Conservation (phyloP, 2,329 filamentous ascomycete genomes). For the Massarina eburnea region DNA sequence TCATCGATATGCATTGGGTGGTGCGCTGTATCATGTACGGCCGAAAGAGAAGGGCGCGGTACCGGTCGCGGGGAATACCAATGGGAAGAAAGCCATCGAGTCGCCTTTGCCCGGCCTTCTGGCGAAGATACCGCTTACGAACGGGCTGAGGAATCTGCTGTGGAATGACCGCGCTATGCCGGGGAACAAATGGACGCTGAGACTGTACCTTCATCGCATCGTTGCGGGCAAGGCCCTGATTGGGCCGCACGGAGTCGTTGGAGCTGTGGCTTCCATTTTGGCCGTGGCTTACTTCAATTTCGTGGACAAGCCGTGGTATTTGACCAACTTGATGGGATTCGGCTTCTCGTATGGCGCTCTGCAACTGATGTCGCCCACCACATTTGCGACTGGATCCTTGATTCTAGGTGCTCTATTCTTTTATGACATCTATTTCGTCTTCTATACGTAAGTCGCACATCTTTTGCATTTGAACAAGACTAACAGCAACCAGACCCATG, state of each 20-base stretch:
- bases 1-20: conserved; percentile 60
- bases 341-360: conserved; percentile 83
- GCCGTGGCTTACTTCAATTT: conserved; percentile 67
- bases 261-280: conserved; percentile 56
- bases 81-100: conserved; percentile 20
- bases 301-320: conserved; percentile 63
- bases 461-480: not conserved
- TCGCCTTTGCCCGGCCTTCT: conserved; percentile 58
- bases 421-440: conserved; percentile 93
- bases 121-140: conserved; percentile 50
- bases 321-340: conserved; percentile 86
- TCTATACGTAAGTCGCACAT: conserved; percentile 65
- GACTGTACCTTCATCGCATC: conserved; percentile 57
- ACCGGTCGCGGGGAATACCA: conserved; percentile 29
- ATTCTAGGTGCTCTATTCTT: conserved; percentile 82
- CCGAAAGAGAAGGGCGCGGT: conserved; percentile 35
- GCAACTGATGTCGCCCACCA: conserved; percentile 84
- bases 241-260: conserved; percentile 56
- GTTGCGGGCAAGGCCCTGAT: conserved; percentile 55
- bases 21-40: conserved; percentile 54
- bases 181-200: conserved; percentile 54
- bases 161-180: conserved; percentile 55
- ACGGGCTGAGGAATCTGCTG: conserved; percentile 35
- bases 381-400: conserved; percentile 77
- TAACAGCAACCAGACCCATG: conserved; percentile 58